phyloP scores from a whole-genome alignment of 2,329 filamentous ascomycete genomes.

The Pseudogymnoascus sp. region DNA sequence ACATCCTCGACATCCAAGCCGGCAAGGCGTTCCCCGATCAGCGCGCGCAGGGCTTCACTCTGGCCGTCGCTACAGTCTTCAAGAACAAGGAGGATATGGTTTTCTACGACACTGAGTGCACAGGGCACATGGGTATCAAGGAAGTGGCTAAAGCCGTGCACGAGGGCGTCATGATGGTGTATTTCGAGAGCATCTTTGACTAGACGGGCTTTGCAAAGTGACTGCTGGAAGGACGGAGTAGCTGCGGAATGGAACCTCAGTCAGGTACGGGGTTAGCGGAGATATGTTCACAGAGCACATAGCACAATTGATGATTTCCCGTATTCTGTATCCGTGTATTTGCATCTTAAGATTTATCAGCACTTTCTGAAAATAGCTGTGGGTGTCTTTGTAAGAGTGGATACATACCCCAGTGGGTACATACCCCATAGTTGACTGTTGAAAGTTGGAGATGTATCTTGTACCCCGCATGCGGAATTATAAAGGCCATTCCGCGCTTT shows the following conservation, averaged over 20 bases:
- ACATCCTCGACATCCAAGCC: conserved; percentile 44
- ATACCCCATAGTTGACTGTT: not conserved
- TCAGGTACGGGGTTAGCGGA: not conserved
- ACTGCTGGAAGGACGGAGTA: not conserved
- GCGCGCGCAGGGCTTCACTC: conserved; percentile 46
- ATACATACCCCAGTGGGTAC: not conserved
- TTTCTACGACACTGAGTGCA: conserved; percentile 49
- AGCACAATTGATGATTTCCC: not conserved
- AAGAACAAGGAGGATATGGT: conserved; percentile 49
- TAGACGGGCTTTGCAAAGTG: not conserved
- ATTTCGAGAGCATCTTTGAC: conserved; percentile 11
- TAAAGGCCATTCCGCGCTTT: not conserved
- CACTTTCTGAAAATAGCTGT: not conserved
- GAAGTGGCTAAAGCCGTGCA: conserved; percentile 15
- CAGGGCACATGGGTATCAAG: conserved; percentile 45
- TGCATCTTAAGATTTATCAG: not conserved
- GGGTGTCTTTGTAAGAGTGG: not conserved
- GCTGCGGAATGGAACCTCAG: not conserved
- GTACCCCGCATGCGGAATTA: conserved; percentile 4
- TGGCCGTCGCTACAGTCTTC: conserved; percentile 47
- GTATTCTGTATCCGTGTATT: not conserved
- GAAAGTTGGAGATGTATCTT: not conserved
- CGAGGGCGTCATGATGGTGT: conserved; percentile 18
- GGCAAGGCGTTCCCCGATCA: conserved; percentile 41
- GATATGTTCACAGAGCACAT: not conserved